phyloP scores from a whole-genome alignment of 1,139 yeast species.

The Zygoascus meyerae region DNA sequence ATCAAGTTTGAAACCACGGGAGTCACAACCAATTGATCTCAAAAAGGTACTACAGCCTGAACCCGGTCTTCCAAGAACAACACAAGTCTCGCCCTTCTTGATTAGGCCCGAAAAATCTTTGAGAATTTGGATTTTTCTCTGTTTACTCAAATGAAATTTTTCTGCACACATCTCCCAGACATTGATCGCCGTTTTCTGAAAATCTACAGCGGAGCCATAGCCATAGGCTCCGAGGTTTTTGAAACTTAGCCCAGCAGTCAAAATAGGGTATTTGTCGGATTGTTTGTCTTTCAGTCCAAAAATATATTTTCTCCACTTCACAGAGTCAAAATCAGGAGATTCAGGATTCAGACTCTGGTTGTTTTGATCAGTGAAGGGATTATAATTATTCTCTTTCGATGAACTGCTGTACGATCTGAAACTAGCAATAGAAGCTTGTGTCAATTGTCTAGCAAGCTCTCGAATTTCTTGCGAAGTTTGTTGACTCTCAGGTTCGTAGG shows the following conservation, averaged over 20 bases:
- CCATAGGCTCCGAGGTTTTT: constrained; percentile 67
- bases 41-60: constrained; percentile 60
- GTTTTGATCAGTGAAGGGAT: constrained; percentile 18
- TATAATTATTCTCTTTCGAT: constrained; percentile 5
- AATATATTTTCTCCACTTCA: constrained; percentile 69
- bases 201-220: constrained; percentile 70
- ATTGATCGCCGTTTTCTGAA: constrained; percentile 53
- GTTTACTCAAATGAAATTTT: not conserved
- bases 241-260: constrained; percentile 53
- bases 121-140: constrained; percentile 34
- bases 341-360: constrained; percentile 45
- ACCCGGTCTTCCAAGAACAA: constrained; percentile 63
- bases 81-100: constrained; percentile 56
- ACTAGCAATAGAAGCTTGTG: constrained; percentile 15
- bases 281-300: constrained; percentile 33
- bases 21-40: constrained; percentile 51
- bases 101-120: constrained; percentile 39
- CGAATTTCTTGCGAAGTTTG: constrained; percentile 11
- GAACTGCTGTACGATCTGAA: not conserved
- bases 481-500: constrained; percentile 1
- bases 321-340: constrained; percentile 52
- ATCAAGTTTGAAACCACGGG: constrained; percentile 38
- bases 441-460: constrained; percentile 25
- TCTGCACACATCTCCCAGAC: not conserved
- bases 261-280: constrained; percentile 18